These are phyloP conservation scores for Cyclotella sp. DNA, from an alignment of 108 stramenopile species.

Conservation along the genomic window DNA sequence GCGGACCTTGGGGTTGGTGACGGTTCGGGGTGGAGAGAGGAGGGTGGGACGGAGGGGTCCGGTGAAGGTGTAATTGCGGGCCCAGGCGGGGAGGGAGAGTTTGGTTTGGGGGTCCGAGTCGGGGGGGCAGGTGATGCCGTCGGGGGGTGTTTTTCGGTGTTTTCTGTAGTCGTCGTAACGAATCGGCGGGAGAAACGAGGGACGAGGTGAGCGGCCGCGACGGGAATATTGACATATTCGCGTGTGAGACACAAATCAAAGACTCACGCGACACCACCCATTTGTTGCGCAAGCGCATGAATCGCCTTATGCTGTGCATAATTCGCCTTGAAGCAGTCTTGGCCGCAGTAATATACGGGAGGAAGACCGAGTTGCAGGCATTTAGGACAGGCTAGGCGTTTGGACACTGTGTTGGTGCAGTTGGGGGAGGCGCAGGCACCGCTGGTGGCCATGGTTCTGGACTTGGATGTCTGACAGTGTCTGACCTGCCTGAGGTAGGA, in stretches of 20 bases:
- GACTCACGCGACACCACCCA: conserved; percentile 43
- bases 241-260: neutral
- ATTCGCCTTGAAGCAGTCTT: conserved; percentile 88
- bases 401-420: conserved; percentile 63
- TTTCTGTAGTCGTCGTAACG: neutral
- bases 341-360: conserved; percentile 83
- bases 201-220: neutral
- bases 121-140: conserved; percentile 65
- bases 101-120: conserved; percentile 63
- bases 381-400: conserved; percentile 90
- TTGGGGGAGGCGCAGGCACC: conserved; percentile 70
- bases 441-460: neutral
- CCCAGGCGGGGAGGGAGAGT: conserved; percentile 73
- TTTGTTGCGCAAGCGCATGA: conserved; percentile 77
- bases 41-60: conserved; percentile 78
- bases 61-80: conserved; percentile 65
- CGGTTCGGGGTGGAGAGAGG: conserved; percentile 63
- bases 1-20: conserved; percentile 65
- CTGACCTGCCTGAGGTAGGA: neutral
- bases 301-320: conserved; percentile 83
- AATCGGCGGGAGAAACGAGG: neutral
- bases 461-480: neutral
- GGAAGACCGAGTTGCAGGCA: conserved; percentile 83
- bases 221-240: neutral
- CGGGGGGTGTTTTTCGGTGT: conserved; percentile 67